Conservation (phyloP, 495 filamentous ascomycete species). For the Chaetomidium leptoderma region DNA sequence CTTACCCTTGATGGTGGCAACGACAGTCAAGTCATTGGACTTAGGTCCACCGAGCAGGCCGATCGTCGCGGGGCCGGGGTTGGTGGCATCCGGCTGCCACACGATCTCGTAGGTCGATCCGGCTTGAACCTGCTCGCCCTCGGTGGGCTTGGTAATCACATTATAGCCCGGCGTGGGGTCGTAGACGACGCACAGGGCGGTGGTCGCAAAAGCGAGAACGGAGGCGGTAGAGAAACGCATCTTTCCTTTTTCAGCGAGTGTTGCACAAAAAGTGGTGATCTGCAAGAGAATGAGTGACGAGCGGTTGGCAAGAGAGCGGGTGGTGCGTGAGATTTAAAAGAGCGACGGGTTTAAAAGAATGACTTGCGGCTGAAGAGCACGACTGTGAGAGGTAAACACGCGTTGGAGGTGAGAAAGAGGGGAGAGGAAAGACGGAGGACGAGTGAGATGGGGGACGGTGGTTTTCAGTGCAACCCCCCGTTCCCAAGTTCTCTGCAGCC, state of each 20-base stretch:
- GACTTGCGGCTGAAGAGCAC: conserved; percentile 15
- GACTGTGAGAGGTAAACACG: conserved; percentile 1
- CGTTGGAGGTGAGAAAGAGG: conserved; percentile 1
- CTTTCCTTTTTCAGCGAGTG: conserved; percentile 22
- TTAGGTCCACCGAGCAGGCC: conserved; percentile 38
- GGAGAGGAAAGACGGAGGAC: not conserved
- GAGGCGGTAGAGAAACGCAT: conserved; percentile 45
- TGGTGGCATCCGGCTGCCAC: conserved; percentile 29
- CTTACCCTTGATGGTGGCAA: conserved; percentile 41
- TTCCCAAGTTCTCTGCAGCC: not conserved
- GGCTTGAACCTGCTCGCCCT: conserved; percentile 36
- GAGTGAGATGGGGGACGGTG: not conserved
- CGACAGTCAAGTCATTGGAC: conserved; percentile 25
- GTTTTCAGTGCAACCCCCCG: conserved; percentile 5
- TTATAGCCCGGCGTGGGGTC: conserved; percentile 41
- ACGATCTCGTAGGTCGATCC: conserved; percentile 36
- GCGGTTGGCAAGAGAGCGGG: not conserved
- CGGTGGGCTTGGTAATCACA: conserved; percentile 34
- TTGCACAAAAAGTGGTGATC: conserved; percentile 5
- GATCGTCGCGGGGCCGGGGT: conserved; percentile 36
- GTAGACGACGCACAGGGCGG: too few species aligned
- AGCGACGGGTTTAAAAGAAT: conserved; percentile 12
- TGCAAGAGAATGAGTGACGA: conserved; percentile 9
- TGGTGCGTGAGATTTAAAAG: not conserved
- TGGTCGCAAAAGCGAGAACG: conserved; percentile 41